Evolutionary conservation across 1,139 yeast species (phyloP), one percentile per base, ranked within the genome.

Genomic region (Candida tetrigidarum): DNA sequence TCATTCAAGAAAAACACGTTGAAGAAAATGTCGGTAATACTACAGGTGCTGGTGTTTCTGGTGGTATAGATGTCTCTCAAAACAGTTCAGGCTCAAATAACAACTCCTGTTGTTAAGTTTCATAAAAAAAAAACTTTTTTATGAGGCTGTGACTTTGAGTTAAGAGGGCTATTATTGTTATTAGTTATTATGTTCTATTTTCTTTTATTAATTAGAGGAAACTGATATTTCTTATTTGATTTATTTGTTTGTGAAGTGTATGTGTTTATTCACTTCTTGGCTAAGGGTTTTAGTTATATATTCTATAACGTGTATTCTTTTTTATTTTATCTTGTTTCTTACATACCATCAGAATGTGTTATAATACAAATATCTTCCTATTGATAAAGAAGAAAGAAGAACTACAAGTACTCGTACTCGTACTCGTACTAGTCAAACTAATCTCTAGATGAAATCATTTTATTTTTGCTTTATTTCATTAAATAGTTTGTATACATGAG

Each of bases 1-100:
- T 87, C 57, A 89, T 90, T 60, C 89, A 88, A 70, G 95, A 88
- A 47, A 87, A 85, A 64, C 83, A 84, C 59, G 80, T 75, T 36
- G 78, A 75, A 45, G 66, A 64, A 12, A 61, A 58, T 44, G 56
- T 48, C 34, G 52, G 46, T 34, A 62, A 65, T 4, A 60, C 60
- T 33, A 52, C 55, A 9, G 51, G 60, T 19, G 54, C 56, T 26
- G 50, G 62, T 37, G 48, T 37, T 19, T 51, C 64, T 28, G 59
- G 64, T n/a, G 80, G 79, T 26, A 63, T 79, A 45, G 78, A 78
- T 53, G 81, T 79, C 46, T 66, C 74, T 23, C 72, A 71, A 54
- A 63, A 63, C 41, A 46, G 58, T 37, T 55, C 56, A 18, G 64
- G 63, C 26, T 50, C 66, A 44, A 70, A 71, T 58, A 63, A 57